Conservation (phyloP, 352 stramenopile species). For the Pythium aquatile region DNA sequence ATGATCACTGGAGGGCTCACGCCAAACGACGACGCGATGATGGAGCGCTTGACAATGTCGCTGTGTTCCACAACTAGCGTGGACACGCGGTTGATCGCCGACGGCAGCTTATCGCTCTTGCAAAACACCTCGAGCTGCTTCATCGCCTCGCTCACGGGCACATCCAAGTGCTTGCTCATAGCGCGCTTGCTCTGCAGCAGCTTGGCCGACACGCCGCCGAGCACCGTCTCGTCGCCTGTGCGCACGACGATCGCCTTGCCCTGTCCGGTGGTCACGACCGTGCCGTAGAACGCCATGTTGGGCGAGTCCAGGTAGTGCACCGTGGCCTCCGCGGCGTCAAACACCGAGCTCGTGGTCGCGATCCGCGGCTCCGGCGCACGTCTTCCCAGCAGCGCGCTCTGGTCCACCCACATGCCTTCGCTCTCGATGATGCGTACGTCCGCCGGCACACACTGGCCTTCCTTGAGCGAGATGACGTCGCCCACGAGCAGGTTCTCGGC, state of each 20-base stretch:
- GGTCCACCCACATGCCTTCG: conserved; percentile 46
- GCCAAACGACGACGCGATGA: conserved; percentile 44
- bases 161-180: conserved; percentile 27
- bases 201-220: conserved; percentile 40
- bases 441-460: conserved; percentile 48
- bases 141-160: conserved; percentile 38
- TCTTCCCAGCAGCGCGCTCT: conserved; percentile 34
- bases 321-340: conserved; percentile 37
- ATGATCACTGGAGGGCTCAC: conserved; percentile 42
- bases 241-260: conserved; percentile 53
- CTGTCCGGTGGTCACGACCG: conserved; percentile 34
- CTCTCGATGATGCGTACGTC: conserved; percentile 53
- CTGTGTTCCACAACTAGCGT: conserved; percentile 47
- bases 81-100: conserved; percentile 37
- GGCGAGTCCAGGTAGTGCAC: conserved; percentile 47
- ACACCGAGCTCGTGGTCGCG: conserved; percentile 40
- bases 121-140: conserved; percentile 46
- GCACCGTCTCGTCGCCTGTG: conserved; percentile 43
- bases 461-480: conserved; percentile 49
- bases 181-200: conserved; percentile 30
- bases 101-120: conserved; percentile 37
- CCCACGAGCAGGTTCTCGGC: conserved; percentile 50
- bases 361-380: conserved; percentile 26
- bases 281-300: conserved; percentile 60
- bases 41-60: conserved; percentile 42